A percentile compares a stretch with the other conserved stretches of the same genome.
Evolutionary conservation across 768 basidiomycete species (phyloP).

Genomic region (Chalciporus piperatus): DNA sequence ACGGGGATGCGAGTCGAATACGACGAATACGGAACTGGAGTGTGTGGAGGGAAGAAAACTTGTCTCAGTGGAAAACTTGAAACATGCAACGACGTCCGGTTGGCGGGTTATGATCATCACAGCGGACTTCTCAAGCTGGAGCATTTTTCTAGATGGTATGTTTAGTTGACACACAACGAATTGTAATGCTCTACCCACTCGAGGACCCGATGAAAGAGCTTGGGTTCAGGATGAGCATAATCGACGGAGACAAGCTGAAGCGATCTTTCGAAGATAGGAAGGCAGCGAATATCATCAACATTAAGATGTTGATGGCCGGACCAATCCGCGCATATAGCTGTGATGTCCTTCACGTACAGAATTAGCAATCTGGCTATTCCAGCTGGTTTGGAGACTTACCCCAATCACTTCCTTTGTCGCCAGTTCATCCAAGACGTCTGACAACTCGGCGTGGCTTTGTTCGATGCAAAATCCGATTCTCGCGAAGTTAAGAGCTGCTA

Average conservation of each 20-base stretch:
- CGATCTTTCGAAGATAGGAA: conserved; percentile 47
- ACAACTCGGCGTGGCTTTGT: background rate
- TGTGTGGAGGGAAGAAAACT: background rate
- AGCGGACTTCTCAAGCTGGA: conserved; percentile 19
- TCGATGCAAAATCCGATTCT: conserved; percentile 42
- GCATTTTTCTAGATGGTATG: conserved; percentile 25
- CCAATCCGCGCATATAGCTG: conserved; percentile 58
- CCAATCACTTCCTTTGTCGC: conserved; percentile 22
- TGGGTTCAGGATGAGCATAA: conserved; percentile 37
- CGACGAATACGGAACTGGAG: conserved; percentile 42
- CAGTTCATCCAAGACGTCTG: conserved; percentile 22
- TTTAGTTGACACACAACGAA: background rate
- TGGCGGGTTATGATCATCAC: conserved; percentile 63
- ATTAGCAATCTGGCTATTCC: background rate
- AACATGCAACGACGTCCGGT: conserved; percentile 62
- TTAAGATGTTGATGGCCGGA: conserved; percentile 48
- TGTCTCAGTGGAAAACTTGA: conserved; percentile 30
- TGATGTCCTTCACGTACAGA: conserved; percentile 46
- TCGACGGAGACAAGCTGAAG: conserved; percentile 35
- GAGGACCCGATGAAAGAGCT: conserved; percentile 34
- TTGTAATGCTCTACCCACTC: conserved; percentile 18
- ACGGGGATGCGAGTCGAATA: conserved; percentile 70
- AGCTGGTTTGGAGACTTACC: conserved; percentile 13
- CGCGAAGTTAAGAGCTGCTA: conserved; percentile 66
- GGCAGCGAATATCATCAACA: conserved; percentile 48